A percentile compares a stretch with the other conserved stretches of the same genome.
Evolutionary conservation across 2,329 filamentous ascomycete genomes (phyloP).

Genomic region (Ceratocystis eucalypticola): DNA sequence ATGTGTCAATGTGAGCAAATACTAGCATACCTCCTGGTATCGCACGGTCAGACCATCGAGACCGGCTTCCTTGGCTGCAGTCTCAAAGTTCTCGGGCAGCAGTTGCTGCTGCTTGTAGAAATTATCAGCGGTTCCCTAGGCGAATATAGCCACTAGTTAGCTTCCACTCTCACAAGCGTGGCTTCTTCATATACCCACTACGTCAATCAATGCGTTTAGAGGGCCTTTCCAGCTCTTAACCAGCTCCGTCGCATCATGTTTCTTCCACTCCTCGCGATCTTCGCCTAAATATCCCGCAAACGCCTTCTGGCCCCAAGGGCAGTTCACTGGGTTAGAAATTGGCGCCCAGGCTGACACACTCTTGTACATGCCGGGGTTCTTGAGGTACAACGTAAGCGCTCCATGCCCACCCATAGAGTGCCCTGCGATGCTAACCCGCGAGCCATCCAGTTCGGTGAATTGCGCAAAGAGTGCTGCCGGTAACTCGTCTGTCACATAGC

Average conservation of each 20-base stretch:
- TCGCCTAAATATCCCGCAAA: conserved; percentile 81
- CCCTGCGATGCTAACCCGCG: conserved; percentile 69
- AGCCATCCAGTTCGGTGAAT: conserved; percentile 56
- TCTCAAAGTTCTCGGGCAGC: conserved; percentile 81
- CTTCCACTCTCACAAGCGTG: neutral
- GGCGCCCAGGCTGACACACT: conserved; percentile 83
- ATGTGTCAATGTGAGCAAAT: neutral
- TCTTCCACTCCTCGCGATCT: conserved; percentile 63
- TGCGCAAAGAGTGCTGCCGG: conserved; percentile 58
- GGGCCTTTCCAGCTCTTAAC: conserved; percentile 58
- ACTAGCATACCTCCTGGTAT: conserved; percentile 54
- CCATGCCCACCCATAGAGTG: conserved; percentile 98
- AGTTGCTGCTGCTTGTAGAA: conserved; percentile 94
- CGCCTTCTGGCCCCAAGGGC: conserved; percentile 92
- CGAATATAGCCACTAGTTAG: neutral
- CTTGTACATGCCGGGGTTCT: conserved; percentile 80
- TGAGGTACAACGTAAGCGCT: conserved; percentile 80
- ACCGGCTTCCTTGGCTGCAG: conserved; percentile 63
- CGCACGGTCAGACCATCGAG: conserved; percentile 60
- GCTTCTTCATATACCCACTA: conserved; percentile 40
- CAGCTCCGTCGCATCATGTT: conserved; percentile 85
- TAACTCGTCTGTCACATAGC: conserved; percentile 81
- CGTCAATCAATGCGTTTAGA: conserved; percentile 73
- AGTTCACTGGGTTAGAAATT: conserved; percentile 71
- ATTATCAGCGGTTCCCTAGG: conserved; percentile 75